Conservation (phyloP, 1,139 yeast species). For the Schwanniomyces etchellsii region DNA sequence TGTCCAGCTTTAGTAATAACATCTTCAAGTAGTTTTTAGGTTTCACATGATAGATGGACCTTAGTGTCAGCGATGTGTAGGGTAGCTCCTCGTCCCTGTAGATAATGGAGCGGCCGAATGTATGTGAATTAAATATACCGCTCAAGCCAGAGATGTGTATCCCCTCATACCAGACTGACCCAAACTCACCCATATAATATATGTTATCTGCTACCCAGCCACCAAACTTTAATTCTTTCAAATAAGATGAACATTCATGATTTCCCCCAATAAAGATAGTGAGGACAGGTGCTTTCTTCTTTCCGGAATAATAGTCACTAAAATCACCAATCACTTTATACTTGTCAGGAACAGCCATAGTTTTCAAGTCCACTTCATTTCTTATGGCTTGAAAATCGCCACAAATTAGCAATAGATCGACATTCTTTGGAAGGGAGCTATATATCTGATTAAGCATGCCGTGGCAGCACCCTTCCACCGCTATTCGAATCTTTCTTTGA, state of each 20-base stretch:
- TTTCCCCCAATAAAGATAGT: slow-evolving; percentile 93
- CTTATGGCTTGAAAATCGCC: slow-evolving; percentile 86
- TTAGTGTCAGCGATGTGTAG: slow-evolving; percentile 34
- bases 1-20: slow-evolving; percentile 22
- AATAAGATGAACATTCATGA: slow-evolving; percentile 81
- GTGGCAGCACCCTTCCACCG: slow-evolving; percentile 92
- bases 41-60: slow-evolving; percentile 73
- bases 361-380: slow-evolving; percentile 53
- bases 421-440: slow-evolving; percentile 18
- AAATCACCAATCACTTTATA: slow-evolving; percentile 70
- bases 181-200: slow-evolving; percentile 80
- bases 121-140: slow-evolving; percentile 64
- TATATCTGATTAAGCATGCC: slow-evolving; percentile 72
- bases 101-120: slow-evolving; percentile 17
- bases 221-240: slow-evolving; percentile 72
- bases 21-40: slow-evolving; percentile 58
- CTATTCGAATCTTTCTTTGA: slow-evolving; percentile 35
- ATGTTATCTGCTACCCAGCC: slow-evolving; percentile 95
- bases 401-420: slow-evolving; percentile 71
- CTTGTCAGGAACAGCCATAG: slow-evolving; percentile 59
- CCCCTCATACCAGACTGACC: slow-evolving; percentile 70
- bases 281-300: slow-evolving; percentile 58
- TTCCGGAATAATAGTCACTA: slow-evolving; percentile 62
- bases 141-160: slow-evolving; percentile 75
- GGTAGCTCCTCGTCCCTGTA: slow-evolving; percentile 33